Evolutionary conservation across 306 rosid species (phyloP).

Genomic region (Lablab purpureus): DNA sequence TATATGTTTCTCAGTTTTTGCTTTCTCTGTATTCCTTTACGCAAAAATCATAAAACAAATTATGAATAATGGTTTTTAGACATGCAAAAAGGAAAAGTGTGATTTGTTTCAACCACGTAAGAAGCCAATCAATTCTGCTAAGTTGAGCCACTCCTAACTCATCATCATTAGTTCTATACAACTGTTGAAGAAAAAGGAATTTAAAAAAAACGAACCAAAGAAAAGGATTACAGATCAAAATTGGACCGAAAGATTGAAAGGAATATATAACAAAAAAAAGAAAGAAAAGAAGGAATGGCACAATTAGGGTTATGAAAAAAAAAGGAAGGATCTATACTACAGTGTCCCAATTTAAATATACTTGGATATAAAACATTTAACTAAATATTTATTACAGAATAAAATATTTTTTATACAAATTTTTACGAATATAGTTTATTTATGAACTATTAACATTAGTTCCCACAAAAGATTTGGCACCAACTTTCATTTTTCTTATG

Average conservation of each 20-base stretch:
- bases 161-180: constrained; percentile 36
- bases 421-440: too few species aligned
- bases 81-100: constrained; percentile 24
- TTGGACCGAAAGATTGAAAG: constrained; percentile 38
- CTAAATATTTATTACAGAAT: too few species aligned
- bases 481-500: too few species aligned
- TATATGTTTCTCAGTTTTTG: constrained; percentile 14
- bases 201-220: background rate
- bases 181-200: background rate
- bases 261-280: background rate
- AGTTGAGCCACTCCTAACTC: constrained; percentile 31
- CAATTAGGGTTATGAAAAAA: too few species aligned
- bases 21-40: constrained; percentile 22
- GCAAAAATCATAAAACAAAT: constrained; percentile 1
- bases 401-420: too few species aligned
- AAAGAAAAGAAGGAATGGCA: too few species aligned
- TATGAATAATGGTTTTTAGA: constrained; percentile 31
- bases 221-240: constrained; percentile 19
- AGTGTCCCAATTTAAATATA: too few species aligned
- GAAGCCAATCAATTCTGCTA: constrained; percentile 38
- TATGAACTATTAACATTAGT: too few species aligned
- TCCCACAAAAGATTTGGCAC: too few species aligned
- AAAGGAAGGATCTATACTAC: too few species aligned
- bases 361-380: too few species aligned
- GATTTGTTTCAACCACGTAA: constrained; percentile 26